A percentile compares a stretch with the other conserved stretches of the same genome.
Conservation (phyloP, 208 protist species). For the Trypanosoma mega region DNA sequence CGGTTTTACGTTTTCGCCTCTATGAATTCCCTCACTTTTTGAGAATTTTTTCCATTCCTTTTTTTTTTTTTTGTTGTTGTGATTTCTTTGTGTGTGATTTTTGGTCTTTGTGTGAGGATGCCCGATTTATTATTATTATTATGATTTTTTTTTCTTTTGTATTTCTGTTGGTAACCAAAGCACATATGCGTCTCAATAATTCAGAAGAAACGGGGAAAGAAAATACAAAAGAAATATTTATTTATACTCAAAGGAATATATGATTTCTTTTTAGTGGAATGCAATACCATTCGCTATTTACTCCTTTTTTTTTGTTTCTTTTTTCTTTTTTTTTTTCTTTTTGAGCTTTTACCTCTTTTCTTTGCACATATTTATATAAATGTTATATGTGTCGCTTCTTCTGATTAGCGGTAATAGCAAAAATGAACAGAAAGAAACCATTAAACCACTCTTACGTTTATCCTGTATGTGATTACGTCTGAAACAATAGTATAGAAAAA, state of each 20-base stretch:
- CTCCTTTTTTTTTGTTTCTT: conserved; percentile 2
- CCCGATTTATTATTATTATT: neutral
- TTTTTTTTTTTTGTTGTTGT: conserved; percentile 19
- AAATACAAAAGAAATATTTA: too few species aligned
- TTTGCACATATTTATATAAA: conserved; percentile 27
- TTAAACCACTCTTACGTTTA: too few species aligned
- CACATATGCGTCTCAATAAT: too few species aligned
- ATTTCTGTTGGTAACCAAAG: too few species aligned
- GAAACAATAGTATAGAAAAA: too few species aligned
- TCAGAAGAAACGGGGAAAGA: too few species aligned
- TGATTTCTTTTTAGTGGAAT: too few species aligned
- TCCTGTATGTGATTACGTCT: too few species aligned
- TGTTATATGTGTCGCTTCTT: neutral
- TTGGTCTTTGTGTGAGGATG: neutral
- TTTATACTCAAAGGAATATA: too few species aligned
- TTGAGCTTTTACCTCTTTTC: conserved; percentile 7
- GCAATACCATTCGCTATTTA: too few species aligned
- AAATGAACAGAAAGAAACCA: too few species aligned
- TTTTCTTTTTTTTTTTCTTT: conserved; percentile 19
- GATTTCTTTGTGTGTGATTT: neutral
- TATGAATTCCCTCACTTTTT: neutral
- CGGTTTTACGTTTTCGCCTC: neutral
- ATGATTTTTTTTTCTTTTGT: conserved; percentile 19
- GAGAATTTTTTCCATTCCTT: neutral
- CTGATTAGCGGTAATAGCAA: too few species aligned